Percentiles rank a stretch among this genome's conserved stretches.
Evolutionary conservation across 768 basidiomycete genomes (phyloP).

Genomic region (Zangia roseola): DNA sequence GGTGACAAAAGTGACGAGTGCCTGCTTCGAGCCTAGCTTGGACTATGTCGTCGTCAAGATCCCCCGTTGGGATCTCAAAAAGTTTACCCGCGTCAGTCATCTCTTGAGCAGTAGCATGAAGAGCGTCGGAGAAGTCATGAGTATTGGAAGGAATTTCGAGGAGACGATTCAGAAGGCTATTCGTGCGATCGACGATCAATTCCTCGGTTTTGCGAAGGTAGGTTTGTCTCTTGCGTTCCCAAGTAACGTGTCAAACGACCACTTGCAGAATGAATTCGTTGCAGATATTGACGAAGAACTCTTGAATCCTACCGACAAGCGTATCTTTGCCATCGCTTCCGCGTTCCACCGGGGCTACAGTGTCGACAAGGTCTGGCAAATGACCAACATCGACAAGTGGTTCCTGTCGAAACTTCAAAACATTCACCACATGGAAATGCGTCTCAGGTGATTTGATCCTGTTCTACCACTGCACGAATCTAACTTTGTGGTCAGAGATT

Average conservation of each 20-base stretch:
- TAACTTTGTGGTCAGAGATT: conserved; percentile 42
- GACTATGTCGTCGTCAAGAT: conserved; percentile 99
- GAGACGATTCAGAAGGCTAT: conserved; percentile 99
- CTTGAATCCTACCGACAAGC: conserved; percentile 92
- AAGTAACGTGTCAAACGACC: background rate
- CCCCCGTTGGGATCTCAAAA: conserved; percentile 98
- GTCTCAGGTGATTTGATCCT: conserved; percentile 55
- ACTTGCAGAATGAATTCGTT: conserved; percentile 75
- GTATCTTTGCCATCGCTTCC: conserved; percentile 93
- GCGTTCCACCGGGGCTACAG: conserved; percentile 92
- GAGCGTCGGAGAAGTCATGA: conserved; percentile 99
- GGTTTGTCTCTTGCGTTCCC: conserved; percentile 1
- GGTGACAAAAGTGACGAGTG: conserved; percentile 93
- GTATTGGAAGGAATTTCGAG: conserved; percentile 96
- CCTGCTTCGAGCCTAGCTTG: conserved; percentile 97
- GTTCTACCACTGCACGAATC: background rate
- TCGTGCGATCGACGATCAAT: conserved; percentile 93
- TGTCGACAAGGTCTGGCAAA: conserved; percentile 94
- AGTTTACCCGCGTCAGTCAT: conserved; percentile 92
- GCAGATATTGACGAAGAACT: conserved; percentile 94
- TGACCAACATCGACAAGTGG: conserved; percentile 99
- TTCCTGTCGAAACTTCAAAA: conserved; percentile 88
- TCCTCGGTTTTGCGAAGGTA: conserved; percentile 88
- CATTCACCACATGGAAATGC: conserved; percentile 79
- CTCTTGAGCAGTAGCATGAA: conserved; percentile 96